Percentiles rank a stretch among this genome's conserved stretches.
phyloP scores from a whole-genome alignment of 139 green algal genomes.

The Spirogloea muscicola region DNA sequence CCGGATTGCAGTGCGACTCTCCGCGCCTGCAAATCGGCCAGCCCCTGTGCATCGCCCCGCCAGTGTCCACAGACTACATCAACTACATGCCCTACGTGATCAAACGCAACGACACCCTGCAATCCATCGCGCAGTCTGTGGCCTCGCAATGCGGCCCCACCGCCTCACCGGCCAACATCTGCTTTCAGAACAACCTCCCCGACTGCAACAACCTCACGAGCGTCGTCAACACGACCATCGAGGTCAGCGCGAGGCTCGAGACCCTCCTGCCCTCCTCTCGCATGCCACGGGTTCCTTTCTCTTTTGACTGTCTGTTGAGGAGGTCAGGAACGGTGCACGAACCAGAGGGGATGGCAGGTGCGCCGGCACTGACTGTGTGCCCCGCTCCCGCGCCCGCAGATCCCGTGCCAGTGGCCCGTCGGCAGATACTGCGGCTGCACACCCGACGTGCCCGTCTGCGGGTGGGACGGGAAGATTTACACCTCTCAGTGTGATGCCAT shows the following conservation, averaged over 20 bases:
- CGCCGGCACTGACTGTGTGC: no score
- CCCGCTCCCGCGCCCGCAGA: no score
- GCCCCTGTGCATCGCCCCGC: constrained; percentile 4
- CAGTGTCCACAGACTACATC: no score
- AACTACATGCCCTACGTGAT: constrained; percentile 16
- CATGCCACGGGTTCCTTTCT: no score
- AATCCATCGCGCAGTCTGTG: background rate
- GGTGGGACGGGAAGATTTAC: constrained; percentile 15
- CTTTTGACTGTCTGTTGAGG: no score
- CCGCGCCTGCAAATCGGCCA: constrained; percentile 24
- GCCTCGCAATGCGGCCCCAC: background rate
- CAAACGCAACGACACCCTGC: background rate
- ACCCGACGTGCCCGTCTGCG: background rate
- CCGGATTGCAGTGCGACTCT: constrained; percentile 21
- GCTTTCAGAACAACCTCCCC: background rate
- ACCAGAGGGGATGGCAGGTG: no score
- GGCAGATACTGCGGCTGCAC: constrained; percentile 14
- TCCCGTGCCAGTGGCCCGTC: constrained; percentile 2
- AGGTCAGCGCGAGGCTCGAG: no score
- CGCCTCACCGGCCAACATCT: constrained; percentile 8
- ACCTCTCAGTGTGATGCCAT: constrained; percentile 24
- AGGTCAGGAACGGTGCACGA: no score
- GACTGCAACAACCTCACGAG: no score
- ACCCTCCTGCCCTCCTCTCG: no score
- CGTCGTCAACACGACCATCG: no score